These are phyloP conservation scores for Suillus tomentosus DNA, from an alignment of 768 basidiomycete genomes.

Conservation along the genomic window DNA sequence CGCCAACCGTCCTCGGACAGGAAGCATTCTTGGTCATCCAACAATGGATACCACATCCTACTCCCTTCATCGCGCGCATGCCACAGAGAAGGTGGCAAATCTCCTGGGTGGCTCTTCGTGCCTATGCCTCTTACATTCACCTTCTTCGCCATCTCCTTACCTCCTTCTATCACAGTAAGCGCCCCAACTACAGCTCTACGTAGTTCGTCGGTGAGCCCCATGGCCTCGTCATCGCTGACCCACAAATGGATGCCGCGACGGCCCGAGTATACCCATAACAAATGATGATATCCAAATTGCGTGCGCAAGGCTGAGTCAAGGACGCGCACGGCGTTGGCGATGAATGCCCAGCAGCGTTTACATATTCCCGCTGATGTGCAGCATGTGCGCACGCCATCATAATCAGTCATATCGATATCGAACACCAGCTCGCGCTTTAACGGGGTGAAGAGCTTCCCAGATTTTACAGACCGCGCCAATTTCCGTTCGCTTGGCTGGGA, in stretches of 20 bases:
- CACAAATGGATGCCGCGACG: conserved; percentile 98
- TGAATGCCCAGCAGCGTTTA: conserved; percentile 92
- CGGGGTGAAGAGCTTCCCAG: conserved; percentile 55
- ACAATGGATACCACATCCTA: conserved; percentile 58
- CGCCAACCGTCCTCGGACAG: conserved; percentile 68
- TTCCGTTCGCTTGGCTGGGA: conserved; percentile 86
- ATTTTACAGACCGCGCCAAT: conserved; percentile 58
- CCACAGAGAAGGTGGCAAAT: conserved; percentile 76
- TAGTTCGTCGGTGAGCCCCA: conserved; percentile 90
- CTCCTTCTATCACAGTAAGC: conserved; percentile 80
- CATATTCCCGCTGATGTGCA: conserved; percentile 92
- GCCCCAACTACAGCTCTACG: conserved; percentile 85
- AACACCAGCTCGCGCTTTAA: conserved; percentile 91
- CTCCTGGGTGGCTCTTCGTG: conserved; percentile 22
- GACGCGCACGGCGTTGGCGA: conserved; percentile 87
- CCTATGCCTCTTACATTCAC: conserved; percentile 64
- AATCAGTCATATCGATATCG: conserved; percentile 99
- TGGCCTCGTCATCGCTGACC: conserved; percentile 88
- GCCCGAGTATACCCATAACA: conserved; percentile 98
- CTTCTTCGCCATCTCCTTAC: conserved; percentile 80
- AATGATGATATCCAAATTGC: conserved; percentile 87
- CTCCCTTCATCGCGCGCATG: conserved; percentile 52
- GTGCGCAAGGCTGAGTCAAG: conserved; percentile 78
- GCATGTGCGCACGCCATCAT: conserved; percentile 93
- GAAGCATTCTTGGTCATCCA: conserved; percentile 88